These are phyloP conservation scores for Santalum album DNA, from an alignment of 164 flowering plant genomes.

Conservation along the genomic window DNA sequence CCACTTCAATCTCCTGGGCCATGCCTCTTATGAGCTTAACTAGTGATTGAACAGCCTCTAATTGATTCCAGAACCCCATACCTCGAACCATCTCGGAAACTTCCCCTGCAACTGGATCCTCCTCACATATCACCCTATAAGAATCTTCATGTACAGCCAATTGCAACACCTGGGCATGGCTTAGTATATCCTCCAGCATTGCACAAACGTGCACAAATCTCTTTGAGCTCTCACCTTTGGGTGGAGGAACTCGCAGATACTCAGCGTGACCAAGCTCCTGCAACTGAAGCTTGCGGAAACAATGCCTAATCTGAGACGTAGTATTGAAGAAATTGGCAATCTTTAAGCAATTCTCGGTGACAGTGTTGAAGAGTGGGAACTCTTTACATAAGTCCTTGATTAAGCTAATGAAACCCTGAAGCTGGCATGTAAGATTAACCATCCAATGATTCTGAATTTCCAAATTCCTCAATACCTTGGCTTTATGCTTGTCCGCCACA, in stretches of 20 bases:
- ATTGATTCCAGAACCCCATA: conserved; percentile 34
- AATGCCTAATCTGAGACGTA: conserved; percentile 20
- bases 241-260: conserved; percentile 27
- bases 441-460: conserved; percentile 36
- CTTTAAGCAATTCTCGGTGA: conserved; percentile 30
- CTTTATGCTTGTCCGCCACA: conserved; percentile 33
- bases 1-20: conserved; percentile 37
- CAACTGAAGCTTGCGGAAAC: conserved; percentile 19
- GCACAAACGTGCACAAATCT: conserved; percentile 17
- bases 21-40: conserved; percentile 28
- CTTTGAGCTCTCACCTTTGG: no score
- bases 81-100: conserved; percentile 23
- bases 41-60: conserved; percentile 33
- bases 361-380: conserved; percentile 28
- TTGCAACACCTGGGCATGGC: conserved; percentile 24
- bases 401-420: conserved; percentile 29
- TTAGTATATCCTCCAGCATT: conserved; percentile 32
- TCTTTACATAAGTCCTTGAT: conserved; percentile 34
- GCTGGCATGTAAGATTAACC: conserved; percentile 34
- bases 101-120: conserved; percentile 25
- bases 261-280: conserved; percentile 25
- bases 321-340: conserved; percentile 30
- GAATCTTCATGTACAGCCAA: conserved; percentile 29
- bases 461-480: conserved; percentile 39
- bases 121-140: conserved; percentile 17